These are phyloP conservation scores for Amaranthus cruentus DNA, from an alignment of 148 eudicot species.

Conservation along the genomic window DNA sequence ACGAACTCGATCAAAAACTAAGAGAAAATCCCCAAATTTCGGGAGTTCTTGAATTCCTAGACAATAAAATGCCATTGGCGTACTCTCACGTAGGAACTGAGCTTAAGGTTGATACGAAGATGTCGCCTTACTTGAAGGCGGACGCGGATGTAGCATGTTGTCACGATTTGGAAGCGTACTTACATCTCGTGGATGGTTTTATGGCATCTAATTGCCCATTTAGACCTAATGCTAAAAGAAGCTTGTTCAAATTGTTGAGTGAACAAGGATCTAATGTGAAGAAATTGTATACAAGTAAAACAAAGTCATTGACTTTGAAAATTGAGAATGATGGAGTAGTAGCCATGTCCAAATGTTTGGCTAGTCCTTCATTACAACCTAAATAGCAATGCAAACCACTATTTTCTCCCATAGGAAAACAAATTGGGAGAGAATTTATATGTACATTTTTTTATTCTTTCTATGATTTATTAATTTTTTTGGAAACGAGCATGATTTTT, in stretches of 20 bases:
- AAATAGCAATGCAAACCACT: constrained; percentile 9
- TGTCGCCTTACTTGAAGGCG: constrained; percentile 72
- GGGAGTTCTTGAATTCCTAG: constrained; percentile 39
- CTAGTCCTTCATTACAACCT: constrained; percentile 51
- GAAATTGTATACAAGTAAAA: constrained; percentile 69
- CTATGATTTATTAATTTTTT: neutral
- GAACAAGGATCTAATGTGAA: constrained; percentile 81
- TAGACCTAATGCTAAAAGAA: constrained; percentile 74
- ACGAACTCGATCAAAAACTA: constrained; percentile 48
- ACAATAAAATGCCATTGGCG: constrained; percentile 61
- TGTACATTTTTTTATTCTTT: neutral
- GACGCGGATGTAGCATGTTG: constrained; percentile 86
- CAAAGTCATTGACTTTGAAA: constrained; percentile 51
- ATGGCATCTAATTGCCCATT: constrained; percentile 59
- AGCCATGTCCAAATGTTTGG: constrained; percentile 42
- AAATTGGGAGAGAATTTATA: neutral
- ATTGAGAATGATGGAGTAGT: constrained; percentile 38
- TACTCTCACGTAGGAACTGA: constrained; percentile 75
- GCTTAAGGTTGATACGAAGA: constrained; percentile 62
- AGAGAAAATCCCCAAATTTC: constrained; percentile 28
- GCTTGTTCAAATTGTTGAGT: constrained; percentile 50
- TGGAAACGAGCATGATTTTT: neutral
- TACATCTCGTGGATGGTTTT: constrained; percentile 81
- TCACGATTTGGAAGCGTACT: constrained; percentile 87
- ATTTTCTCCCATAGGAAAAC: neutral